These are phyloP conservation scores for Penicillium sp. DNA, from an alignment of 2,329 filamentous ascomycete genomes.

Conservation along the genomic window DNA sequence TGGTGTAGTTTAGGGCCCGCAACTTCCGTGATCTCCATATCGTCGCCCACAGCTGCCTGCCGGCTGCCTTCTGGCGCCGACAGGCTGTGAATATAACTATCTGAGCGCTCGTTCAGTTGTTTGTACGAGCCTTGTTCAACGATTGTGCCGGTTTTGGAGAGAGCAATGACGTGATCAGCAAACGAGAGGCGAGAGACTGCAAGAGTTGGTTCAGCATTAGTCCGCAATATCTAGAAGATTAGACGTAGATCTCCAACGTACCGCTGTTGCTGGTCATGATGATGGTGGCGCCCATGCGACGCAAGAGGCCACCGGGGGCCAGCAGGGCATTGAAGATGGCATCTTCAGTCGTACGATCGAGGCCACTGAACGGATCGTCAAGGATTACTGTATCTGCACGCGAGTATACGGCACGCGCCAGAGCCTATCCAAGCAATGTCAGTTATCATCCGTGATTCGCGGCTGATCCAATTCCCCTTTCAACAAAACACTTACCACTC, in stretches of 20 bases:
- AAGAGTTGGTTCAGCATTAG: neutral
- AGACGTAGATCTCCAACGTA: neutral
- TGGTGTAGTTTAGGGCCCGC: neutral
- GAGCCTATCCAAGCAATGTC: neutral
- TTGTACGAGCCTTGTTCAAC: slow-evolving; percentile 1
- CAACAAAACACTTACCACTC: neutral
- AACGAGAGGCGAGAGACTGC: neutral
- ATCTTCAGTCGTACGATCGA: neutral
- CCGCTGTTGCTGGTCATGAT: neutral
- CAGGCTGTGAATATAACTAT: slow-evolving; percentile 1
- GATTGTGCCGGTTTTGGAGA: neutral
- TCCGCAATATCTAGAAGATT: neutral
- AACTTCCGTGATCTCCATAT: neutral
- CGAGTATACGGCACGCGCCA: neutral
- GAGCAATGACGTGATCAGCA: neutral
- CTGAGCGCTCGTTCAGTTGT: slow-evolving; percentile 1
- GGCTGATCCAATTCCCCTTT: neutral
- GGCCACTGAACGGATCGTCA: neutral
- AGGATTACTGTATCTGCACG: neutral
- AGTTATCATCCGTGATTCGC: neutral
- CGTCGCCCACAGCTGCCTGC: neutral
- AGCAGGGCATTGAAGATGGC: neutral
- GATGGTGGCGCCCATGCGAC: neutral
- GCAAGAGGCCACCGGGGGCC: neutral
- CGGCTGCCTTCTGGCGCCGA: neutral